Evolutionary conservation across 805 yeast species (phyloP), one percentile per base, ranked within the genome.

Genomic region (Candida xiaguanensis): DNA sequence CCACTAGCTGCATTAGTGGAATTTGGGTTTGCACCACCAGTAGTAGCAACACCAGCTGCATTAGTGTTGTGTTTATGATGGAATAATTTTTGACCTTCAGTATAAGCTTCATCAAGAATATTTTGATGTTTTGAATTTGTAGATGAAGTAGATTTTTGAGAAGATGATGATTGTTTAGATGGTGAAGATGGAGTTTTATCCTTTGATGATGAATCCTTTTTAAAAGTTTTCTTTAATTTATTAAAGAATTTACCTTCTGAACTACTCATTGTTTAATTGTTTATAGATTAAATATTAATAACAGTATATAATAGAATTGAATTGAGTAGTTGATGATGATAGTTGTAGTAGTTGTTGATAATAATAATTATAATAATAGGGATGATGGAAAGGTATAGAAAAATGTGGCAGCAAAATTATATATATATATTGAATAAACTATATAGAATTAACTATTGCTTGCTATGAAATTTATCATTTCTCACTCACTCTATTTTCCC

Each of bases 171-270:
- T 25, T 33, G 13, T 14, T 12, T 9, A 13, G 17, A 6, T 6
- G n/a, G n/a, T 5, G 15, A 14, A 8, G 5, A 4, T 22, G 6
- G 31, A 29, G 5, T 13, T 19, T 24, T 25, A 28, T 15, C 11
- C 18, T 23, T 34, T 34, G 13, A n/a, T n/a, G n/a, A n/a, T n/a
- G 28, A 24, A 14, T 36, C 39, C n/a, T 18, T 27, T 31, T 30
- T 48, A 44, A 56, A 56, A 9, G 59, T 58, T 26, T 55, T 49
- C 31, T 45, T 53, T 33, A 56, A 44, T 37, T 55, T 55, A 39
- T 43, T 39, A 15, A 55, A 36, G 25, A 55, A 43, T 20, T 52
- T 49, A 18, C 40, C 41, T 36, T 36, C 39, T 36, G 39, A 36
- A 15, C 28, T 23, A 36, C 39, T 36, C 39, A 36, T 36, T 12